Percentiles rank a stretch among this genome's conserved stretches.
Evolutionary conservation across 139 green algal genomes (phyloP).

Genomic region (Chlamydomonas schloesseri): DNA sequence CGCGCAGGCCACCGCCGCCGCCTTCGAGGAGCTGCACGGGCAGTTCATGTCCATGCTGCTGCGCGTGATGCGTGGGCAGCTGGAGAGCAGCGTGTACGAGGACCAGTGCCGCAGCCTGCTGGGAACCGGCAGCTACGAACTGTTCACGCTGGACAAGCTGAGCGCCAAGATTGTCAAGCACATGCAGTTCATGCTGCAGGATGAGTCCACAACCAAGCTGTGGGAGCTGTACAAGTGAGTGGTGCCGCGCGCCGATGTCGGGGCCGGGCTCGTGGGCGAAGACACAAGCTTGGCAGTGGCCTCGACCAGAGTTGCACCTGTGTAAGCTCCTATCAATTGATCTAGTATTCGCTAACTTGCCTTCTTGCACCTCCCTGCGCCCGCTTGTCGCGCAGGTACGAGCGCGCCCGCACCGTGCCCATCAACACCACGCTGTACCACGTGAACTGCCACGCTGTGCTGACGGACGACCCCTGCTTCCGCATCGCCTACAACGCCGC

Average conservation of each 20-base stretch:
- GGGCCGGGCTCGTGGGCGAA: no score
- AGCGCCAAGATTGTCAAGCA: conserved; percentile 94
- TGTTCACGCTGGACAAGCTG: conserved; percentile 98
- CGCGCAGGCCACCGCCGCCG: neutral
- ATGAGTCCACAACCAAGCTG: conserved; percentile 71
- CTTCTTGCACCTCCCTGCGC: neutral
- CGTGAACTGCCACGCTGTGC: conserved; percentile 53
- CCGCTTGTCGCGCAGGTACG: conserved; percentile 32
- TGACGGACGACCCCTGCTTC: conserved; percentile 81
- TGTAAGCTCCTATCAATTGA: no score
- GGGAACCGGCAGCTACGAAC: conserved; percentile 91
- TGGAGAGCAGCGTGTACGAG: conserved; percentile 77
- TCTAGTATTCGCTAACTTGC: no score
- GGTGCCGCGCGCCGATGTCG: no score
- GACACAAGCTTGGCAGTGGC: no score
- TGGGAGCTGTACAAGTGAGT: conserved; percentile 53
- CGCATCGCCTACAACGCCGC: conserved; percentile 62
- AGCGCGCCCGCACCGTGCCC: conserved; percentile 32
- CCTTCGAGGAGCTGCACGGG: conserved; percentile 59
- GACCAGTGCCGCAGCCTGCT: conserved; percentile 74
- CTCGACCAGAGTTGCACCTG: no score
- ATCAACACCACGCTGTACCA: conserved; percentile 52
- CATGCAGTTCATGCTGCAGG: conserved; percentile 71
- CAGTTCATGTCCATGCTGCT: conserved; percentile 68
- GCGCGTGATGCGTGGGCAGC: conserved; percentile 59